Percentiles rank a stretch among this genome's conserved stretches.
These are phyloP conservation scores for Pythium grandisporangium DNA, from an alignment of 352 stramenopile species.

Conservation along the genomic window DNA sequence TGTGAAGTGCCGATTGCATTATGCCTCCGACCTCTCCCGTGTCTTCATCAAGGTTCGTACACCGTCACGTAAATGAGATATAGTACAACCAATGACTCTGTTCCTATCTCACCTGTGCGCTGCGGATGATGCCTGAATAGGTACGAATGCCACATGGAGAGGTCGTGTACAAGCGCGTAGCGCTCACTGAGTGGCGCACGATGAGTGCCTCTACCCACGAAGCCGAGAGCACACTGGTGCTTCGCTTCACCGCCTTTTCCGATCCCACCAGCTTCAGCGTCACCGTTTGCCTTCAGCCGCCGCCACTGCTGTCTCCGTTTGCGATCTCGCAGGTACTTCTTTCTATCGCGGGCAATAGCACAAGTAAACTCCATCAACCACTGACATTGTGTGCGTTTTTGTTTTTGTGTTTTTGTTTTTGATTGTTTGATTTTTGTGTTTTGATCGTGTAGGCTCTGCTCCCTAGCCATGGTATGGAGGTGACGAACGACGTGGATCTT, in stretches of 20 bases:
- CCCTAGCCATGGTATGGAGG: too few relatives aligned
- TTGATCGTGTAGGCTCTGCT: too few relatives aligned
- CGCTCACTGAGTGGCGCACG: background rate
- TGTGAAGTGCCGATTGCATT: conserved; percentile 2
- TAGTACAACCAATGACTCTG: conserved; percentile 1
- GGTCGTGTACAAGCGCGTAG: background rate
- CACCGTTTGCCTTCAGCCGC: conserved; percentile 26
- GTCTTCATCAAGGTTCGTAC: background rate
- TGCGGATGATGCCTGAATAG: too few relatives aligned
- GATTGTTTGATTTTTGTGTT: too few relatives aligned
- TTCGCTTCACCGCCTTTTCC: conserved; percentile 29
- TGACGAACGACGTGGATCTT: too few relatives aligned
- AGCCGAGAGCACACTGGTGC: background rate
- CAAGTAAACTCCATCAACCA: too few relatives aligned
- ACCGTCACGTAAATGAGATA: background rate
- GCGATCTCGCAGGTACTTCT: too few relatives aligned
- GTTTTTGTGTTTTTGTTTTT: too few relatives aligned
- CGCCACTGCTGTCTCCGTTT: conserved; percentile 12
- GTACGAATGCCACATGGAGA: background rate
- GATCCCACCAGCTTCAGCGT: conserved; percentile 36
- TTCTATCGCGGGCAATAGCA: too few relatives aligned
- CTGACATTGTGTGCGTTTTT: too few relatives aligned
- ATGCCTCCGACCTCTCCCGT: background rate
- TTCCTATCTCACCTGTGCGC: background rate
- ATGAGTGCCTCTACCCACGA: background rate